phyloP scores from a whole-genome alignment of 148 eudicot species.

The Tetragonia tetragonoides region DNA sequence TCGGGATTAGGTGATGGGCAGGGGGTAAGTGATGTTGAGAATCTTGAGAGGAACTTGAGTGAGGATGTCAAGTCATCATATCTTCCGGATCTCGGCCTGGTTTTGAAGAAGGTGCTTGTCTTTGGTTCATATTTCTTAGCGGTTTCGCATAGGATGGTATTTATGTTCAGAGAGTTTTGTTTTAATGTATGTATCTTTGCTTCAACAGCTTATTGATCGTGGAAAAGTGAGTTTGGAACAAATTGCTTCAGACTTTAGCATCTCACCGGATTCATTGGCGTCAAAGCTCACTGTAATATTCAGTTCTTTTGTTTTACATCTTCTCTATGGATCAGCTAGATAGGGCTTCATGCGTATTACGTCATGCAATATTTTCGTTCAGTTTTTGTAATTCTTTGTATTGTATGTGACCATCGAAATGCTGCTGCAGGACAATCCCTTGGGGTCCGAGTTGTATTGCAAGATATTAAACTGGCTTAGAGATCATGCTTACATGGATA shows the following conservation, averaged over 20 bases:
- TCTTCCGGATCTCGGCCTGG: slow-evolving; percentile 38
- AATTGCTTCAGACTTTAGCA: slow-evolving; percentile 66
- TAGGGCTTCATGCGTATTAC: slow-evolving; percentile 11
- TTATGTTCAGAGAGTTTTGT: slow-evolving; percentile 1
- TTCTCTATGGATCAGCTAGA: slow-evolving; percentile 22
- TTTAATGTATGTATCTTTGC: slow-evolving; percentile 9
- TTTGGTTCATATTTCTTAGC: not conserved
- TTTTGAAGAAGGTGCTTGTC: slow-evolving; percentile 66
- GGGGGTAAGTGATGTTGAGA: slow-evolving; percentile 26
- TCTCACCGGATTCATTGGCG: slow-evolving; percentile 56
- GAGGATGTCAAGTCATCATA: slow-evolving; percentile 40
- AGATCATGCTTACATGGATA: slow-evolving; percentile 53
- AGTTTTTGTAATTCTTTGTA: slow-evolving; percentile 5
- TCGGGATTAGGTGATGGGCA: slow-evolving; percentile 36
- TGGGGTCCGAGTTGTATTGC: slow-evolving; percentile 53
- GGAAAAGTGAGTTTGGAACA: slow-evolving; percentile 68
- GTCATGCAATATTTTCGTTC: not conserved
- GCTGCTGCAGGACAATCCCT: slow-evolving; percentile 49
- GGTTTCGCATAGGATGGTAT: slow-evolving; percentile 5
- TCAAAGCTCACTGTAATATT: slow-evolving; percentile 58
- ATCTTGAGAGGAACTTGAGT: slow-evolving; percentile 19
- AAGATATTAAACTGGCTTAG: slow-evolving; percentile 68
- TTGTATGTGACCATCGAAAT: slow-evolving; percentile 10
- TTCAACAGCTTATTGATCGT: slow-evolving; percentile 65
- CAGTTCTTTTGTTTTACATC: slow-evolving; percentile 8